These are phyloP conservation scores for Vitis amurensis DNA, from an alignment of 164 flowering plant genomes.

Conservation along the genomic window DNA sequence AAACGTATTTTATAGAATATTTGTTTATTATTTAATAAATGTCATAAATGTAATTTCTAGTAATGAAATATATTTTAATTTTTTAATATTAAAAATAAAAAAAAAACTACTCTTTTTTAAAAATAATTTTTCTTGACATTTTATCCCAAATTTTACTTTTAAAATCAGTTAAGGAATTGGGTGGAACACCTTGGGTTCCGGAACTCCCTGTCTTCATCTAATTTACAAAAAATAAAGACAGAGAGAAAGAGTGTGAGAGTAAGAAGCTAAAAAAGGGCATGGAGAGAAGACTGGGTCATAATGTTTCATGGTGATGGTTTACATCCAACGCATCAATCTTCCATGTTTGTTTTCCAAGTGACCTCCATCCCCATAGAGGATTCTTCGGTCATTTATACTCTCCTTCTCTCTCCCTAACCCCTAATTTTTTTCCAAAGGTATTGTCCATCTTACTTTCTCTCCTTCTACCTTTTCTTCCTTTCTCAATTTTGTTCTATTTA, in stretches of 20 bases:
- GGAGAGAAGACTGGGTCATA: background rate
- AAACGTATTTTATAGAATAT: no score
- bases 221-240: background rate
- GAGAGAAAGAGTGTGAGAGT: background rate
- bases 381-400: background rate
- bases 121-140: no score
- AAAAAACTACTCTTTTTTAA: no score
- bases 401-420: background rate
- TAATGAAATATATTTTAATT: no score
- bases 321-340: background rate
- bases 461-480: background rate
- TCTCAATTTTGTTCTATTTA: background rate
- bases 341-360: slow-evolving; percentile 4
- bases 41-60: no score
- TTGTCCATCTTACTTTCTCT: background rate
- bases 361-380: background rate
- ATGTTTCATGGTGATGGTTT: background rate
- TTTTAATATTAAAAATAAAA: no score
- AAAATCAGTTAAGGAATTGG: no score
- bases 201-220: background rate
- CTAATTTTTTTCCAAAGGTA: background rate
- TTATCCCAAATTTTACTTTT: no score
- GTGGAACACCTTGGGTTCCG: no score
- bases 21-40: no score
- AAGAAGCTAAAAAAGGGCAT: background rate